These are phyloP conservation scores for Selaginella moellendorffii DNA, from an alignment of 75 land plant species.

Conservation along the genomic window DNA sequence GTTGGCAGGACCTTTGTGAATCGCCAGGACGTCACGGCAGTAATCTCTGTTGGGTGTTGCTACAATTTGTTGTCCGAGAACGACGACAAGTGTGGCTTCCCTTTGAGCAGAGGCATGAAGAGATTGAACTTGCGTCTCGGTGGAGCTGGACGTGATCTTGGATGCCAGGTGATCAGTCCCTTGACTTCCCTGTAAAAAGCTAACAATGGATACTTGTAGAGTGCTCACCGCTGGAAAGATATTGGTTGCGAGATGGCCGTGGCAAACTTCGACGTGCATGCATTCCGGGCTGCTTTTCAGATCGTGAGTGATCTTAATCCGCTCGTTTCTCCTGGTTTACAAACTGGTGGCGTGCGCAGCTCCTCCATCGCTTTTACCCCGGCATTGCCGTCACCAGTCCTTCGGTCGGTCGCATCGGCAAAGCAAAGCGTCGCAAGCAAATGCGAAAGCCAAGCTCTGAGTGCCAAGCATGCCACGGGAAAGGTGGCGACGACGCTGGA, in stretches of 20 bases:
- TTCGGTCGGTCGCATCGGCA: constrained; percentile 65
- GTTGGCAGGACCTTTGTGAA: constrained; percentile 56
- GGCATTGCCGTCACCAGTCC: constrained; percentile 33
- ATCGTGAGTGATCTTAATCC: too few species aligned
- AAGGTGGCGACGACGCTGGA: too few species aligned
- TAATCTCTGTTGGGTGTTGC: constrained; percentile 76
- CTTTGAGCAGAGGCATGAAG: constrained; percentile 52
- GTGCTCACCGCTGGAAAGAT: constrained; percentile 87
- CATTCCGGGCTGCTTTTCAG: constrained; percentile 79
- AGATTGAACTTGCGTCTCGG: constrained; percentile 36
- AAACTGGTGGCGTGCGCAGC: too few species aligned
- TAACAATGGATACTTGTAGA: constrained; percentile 25
- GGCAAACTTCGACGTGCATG: constrained; percentile 76
- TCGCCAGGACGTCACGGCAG: constrained; percentile 53
- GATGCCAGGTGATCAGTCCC: constrained; percentile 58
- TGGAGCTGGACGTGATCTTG: constrained; percentile 75
- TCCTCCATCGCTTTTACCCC: constrained; percentile 38
- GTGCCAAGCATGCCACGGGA: too few species aligned
- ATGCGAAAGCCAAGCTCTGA: too few species aligned
- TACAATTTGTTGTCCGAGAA: constrained; percentile 73
- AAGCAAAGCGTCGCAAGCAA: constrained; percentile 57
- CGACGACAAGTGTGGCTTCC: constrained; percentile 41
- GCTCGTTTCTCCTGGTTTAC: too few species aligned
- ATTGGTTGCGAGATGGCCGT: constrained; percentile 36
- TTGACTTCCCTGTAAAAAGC: not conserved